These are phyloP conservation scores for Penicillium turbatum DNA, from an alignment of 495 filamentous ascomycete genomes.

Conservation along the genomic window DNA sequence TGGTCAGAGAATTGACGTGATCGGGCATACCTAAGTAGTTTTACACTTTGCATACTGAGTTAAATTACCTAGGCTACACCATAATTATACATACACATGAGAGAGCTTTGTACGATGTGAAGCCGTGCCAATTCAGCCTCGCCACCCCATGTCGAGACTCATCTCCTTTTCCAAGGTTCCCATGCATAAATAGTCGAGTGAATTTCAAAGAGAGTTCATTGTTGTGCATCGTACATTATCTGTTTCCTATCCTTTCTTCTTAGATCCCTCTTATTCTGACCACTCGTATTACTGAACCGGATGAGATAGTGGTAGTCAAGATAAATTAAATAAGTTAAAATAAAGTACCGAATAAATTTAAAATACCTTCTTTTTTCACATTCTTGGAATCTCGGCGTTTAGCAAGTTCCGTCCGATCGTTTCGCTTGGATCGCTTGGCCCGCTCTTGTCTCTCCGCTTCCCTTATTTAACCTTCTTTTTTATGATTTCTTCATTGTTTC, in stretches of 20 bases:
- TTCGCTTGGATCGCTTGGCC: constrained; percentile 18
- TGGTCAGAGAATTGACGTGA: background rate
- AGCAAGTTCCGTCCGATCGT: constrained; percentile 27
- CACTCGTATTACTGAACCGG: background rate
- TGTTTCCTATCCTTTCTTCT: background rate
- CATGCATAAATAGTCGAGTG: constrained; percentile 18
- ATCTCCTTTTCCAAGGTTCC: constrained; percentile 20
- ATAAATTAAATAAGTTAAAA: too few species aligned
- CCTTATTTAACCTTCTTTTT: constrained; percentile 36
- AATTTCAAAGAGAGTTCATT: constrained; percentile 15
- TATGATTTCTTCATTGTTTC: constrained; percentile 17
- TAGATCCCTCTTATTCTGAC: background rate
- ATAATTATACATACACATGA: background rate
- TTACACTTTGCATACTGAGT: background rate
- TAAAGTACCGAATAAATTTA: background rate
- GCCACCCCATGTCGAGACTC: constrained; percentile 6
- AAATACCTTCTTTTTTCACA: constrained; percentile 12
- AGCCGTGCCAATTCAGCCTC: background rate
- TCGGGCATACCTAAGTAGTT: background rate
- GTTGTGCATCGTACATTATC: background rate
- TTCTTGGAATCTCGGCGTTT: constrained; percentile 29
- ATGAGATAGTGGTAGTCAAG: background rate
- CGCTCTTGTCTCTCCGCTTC: constrained; percentile 19
- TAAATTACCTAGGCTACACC: constrained; percentile 2
- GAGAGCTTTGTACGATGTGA: background rate